phyloP scores from a whole-genome alignment of 1,284 basidiomycete species.

The Leccinum cinnamomeum region DNA sequence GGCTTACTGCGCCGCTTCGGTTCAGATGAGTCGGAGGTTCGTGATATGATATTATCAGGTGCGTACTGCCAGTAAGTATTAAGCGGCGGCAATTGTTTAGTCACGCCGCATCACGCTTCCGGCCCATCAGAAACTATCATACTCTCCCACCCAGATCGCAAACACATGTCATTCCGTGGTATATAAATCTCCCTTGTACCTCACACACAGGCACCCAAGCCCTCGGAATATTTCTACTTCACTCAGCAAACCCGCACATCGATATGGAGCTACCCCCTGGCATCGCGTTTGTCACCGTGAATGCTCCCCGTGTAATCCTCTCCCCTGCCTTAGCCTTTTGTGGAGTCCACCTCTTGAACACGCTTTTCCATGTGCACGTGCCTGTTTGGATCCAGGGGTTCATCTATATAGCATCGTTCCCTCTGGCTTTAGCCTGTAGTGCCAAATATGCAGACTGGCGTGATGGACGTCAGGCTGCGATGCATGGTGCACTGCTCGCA shows the following conservation, averaged over 20 bases:
- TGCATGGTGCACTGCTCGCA: conserved; percentile 35
- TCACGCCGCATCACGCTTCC: no score
- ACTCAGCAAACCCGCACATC: neutral
- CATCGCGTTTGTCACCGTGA: conserved; percentile 22
- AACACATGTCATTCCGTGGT: conserved; percentile 12
- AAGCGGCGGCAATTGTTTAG: neutral
- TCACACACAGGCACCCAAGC: neutral
- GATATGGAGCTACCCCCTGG: conserved; percentile 32
- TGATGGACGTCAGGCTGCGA: conserved; percentile 32
- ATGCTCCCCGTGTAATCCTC: conserved; percentile 21
- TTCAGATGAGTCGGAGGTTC: neutral
- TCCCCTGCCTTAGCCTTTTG: conserved; percentile 22
- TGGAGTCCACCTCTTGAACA: conserved; percentile 9
- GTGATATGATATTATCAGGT: neutral
- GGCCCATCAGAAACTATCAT: neutral
- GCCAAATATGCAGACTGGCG: conserved; percentile 24
- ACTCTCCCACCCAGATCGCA: neutral
- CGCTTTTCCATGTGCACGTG: conserved; percentile 3
- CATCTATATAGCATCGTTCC: conserved; percentile 29
- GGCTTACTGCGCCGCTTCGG: neutral
- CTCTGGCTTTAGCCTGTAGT: conserved; percentile 25
- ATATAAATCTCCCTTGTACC: conserved; percentile 13
- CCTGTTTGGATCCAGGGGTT: conserved; percentile 21
- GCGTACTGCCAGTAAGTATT: neutral
- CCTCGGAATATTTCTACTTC: neutral